These are phyloP conservation scores for Nymphaea colorata DNA, from an alignment of 164 flowering plant species.

Conservation along the genomic window DNA sequence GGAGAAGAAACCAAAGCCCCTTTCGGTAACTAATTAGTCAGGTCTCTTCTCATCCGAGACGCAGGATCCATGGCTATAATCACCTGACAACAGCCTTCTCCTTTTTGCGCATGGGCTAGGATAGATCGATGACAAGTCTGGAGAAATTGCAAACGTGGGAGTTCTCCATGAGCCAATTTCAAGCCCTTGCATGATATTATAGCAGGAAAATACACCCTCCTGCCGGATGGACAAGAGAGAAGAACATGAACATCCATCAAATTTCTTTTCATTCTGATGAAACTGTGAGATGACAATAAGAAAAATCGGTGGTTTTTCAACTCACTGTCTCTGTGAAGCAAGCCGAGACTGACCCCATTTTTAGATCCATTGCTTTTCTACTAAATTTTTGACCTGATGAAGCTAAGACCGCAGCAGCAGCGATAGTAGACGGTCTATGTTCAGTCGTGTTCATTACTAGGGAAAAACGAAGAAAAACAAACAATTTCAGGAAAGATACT, in stretches of 20 bases:
- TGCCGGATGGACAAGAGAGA: constrained; percentile 10
- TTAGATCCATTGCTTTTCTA: constrained; percentile 27
- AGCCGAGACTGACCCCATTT: constrained; percentile 21
- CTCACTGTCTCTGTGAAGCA: constrained; percentile 31
- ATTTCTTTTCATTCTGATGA: constrained; percentile 1
- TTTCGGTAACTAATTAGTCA: neutral
- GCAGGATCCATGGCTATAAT: neutral
- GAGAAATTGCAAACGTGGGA: constrained; percentile 14
- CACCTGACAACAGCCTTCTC: neutral
- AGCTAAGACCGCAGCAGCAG: constrained; percentile 51
- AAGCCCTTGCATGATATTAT: constrained; percentile 24
- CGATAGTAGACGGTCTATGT: constrained; percentile 49
- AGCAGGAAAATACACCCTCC: constrained; percentile 43
- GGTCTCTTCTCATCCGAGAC: neutral
- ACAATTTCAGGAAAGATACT: neutral
- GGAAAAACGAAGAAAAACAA: constrained; percentile 8
- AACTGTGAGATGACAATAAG: neutral
- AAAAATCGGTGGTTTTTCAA: neutral
- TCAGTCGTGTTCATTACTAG: constrained; percentile 34
- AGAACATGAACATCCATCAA: constrained; percentile 6
- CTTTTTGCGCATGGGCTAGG: constrained; percentile 3
- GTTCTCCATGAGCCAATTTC: constrained; percentile 16
- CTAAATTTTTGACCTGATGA: constrained; percentile 31
- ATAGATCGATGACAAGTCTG: constrained; percentile 18
- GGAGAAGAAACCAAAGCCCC: neutral